Conservation (phyloP, 164 flowering plant genomes). For the Santalum album region DNA sequence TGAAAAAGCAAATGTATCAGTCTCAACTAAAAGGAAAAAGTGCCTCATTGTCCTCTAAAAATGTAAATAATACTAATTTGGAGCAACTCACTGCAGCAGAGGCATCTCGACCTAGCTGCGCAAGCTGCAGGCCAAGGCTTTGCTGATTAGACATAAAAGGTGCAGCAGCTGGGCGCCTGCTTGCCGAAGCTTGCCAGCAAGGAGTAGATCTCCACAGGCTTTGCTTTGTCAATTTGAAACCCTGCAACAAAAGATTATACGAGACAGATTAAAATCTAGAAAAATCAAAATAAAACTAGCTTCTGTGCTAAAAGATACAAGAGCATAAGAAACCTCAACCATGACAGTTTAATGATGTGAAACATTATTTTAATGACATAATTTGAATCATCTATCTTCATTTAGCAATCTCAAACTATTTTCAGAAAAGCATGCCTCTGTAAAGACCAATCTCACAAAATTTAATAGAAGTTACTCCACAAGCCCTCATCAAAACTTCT, state of each 20-base stretch:
- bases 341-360: too few species aligned
- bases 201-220: slow-evolving; percentile 68
- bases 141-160: slow-evolving; percentile 83
- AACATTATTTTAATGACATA: too few species aligned
- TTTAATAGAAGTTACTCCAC: too few species aligned
- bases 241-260: slow-evolving; percentile 31
- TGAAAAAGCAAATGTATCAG: slow-evolving; percentile 12
- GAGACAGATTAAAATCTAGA: neutral
- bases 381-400: too few species aligned
- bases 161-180: slow-evolving; percentile 35
- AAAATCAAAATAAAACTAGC: neutral
- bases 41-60: neutral
- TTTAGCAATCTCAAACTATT: too few species aligned
- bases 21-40: neutral
- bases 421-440: too few species aligned
- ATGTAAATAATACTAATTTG: neutral
- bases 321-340: neutral
- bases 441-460: too few species aligned
- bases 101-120: slow-evolving; percentile 96
- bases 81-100: slow-evolving; percentile 86
- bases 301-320: neutral
- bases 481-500: too few species aligned
- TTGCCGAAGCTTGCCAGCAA: slow-evolving; percentile 80
- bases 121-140: slow-evolving; percentile 86
- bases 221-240: slow-evolving; percentile 71